These are phyloP conservation scores for Sarocladium oryzae DNA, from an alignment of 2,329 filamentous ascomycete species.

Conservation along the genomic window DNA sequence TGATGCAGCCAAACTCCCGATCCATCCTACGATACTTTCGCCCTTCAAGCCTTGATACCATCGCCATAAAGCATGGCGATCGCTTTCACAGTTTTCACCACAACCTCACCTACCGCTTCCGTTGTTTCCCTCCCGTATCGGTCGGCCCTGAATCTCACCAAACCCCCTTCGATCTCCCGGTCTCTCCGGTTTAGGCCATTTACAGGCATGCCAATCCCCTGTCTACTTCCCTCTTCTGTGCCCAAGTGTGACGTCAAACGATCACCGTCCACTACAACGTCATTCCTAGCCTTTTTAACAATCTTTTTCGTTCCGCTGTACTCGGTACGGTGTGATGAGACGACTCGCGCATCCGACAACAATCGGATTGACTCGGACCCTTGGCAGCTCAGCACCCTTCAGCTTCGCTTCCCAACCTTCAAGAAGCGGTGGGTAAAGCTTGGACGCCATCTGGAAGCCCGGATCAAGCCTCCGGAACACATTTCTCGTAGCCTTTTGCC, in stretches of 20 bases:
- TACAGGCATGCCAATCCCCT: no score
- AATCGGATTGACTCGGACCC: neutral
- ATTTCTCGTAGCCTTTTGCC: neutral
- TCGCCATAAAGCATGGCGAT: neutral
- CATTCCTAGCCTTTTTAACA: neutral
- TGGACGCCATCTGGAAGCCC: neutral
- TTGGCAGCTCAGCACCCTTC: neutral
- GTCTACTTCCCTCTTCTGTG: no score
- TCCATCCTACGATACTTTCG: neutral
- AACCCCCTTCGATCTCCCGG: constrained; percentile 1
- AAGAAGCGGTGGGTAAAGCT: neutral
- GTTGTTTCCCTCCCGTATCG: neutral
- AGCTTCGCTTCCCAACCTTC: no score
- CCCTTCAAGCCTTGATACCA: neutral
- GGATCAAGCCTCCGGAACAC: neutral
- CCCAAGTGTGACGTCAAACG: no score
- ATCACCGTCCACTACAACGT: no score
- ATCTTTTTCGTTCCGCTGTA: neutral
- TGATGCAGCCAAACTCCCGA: constrained; percentile 7
- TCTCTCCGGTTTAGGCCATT: neutral
- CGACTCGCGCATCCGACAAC: neutral
- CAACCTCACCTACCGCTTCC: neutral
- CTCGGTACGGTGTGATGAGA: neutral
- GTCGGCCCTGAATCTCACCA: neutral
- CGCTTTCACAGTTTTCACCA: neutral